phyloP scores from a whole-genome alignment of 768 basidiomycete species.

The Pleurotus sapidus region DNA sequence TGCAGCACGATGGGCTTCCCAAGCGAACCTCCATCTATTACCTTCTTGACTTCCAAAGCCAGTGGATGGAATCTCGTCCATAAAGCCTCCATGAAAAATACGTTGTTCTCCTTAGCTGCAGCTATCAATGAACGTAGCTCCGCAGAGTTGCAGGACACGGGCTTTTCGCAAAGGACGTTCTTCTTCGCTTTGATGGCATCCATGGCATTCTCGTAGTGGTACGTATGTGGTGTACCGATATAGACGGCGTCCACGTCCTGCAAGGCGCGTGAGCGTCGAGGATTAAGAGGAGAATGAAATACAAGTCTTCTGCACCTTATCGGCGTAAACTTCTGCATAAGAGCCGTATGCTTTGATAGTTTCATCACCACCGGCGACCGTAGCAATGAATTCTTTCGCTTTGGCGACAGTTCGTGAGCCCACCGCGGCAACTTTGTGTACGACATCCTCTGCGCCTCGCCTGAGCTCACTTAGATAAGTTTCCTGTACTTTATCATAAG shows the following conservation, averaged over 20 bases:
- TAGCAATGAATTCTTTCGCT: conserved; percentile 66
- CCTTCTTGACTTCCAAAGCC: conserved; percentile 56
- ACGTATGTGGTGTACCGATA: conserved; percentile 83
- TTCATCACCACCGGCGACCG: conserved; percentile 44
- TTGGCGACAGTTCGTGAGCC: conserved; percentile 72
- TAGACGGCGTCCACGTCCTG: conserved; percentile 77
- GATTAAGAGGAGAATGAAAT: not conserved
- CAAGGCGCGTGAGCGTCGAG: conserved; percentile 10
- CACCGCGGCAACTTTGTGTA: conserved; percentile 69
- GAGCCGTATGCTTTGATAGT: conserved; percentile 66
- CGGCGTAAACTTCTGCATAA: conserved; percentile 72
- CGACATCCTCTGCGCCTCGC: conserved; percentile 63
- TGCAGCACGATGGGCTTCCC: conserved; percentile 66
- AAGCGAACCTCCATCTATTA: conserved; percentile 60
- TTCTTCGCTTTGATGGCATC: conserved; percentile 78
- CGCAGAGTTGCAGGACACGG: conserved; percentile 73
- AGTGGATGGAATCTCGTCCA: conserved; percentile 86
- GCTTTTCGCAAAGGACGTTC: conserved; percentile 88
- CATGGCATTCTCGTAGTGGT: conserved; percentile 76
- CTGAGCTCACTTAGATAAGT: conserved; percentile 28
- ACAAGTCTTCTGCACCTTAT: conserved; percentile 42
- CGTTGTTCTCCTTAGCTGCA: conserved; percentile 71
- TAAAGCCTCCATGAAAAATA: conserved; percentile 92
- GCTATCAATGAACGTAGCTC: conserved; percentile 73
- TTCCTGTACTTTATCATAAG: not conserved